Conservation (phyloP, 2,329 filamentous ascomycete genomes). For the Aspergillus fijiensis region DNA sequence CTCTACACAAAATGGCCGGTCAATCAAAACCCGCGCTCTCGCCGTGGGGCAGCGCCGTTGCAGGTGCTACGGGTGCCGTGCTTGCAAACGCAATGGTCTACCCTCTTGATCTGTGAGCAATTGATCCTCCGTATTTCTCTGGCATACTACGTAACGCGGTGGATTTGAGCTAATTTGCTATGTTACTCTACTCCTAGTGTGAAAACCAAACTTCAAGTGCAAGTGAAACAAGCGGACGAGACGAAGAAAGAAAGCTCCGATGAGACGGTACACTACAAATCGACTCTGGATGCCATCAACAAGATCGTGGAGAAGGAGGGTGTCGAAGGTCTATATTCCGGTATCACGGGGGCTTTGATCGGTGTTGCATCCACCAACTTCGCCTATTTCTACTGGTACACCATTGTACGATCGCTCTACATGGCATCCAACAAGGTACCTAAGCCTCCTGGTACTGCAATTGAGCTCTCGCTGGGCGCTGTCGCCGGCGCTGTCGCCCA, state of each 20-base stretch:
- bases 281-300: slow-evolving; percentile 81
- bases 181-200: slow-evolving; percentile 58
- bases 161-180: not conserved
- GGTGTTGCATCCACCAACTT: slow-evolving; percentile 98
- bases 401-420: slow-evolving; percentile 79
- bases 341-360: slow-evolving; percentile 80
- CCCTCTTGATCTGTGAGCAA: slow-evolving; percentile 86
- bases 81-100: slow-evolving; percentile 95
- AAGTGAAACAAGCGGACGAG: slow-evolving; percentile 66
- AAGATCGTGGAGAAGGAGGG: slow-evolving; percentile 84
- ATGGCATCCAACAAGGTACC: slow-evolving; percentile 57
- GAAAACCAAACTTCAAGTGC: slow-evolving; percentile 94
- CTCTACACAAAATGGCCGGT: slow-evolving; percentile 48
- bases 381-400: slow-evolving; percentile 99
- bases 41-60: slow-evolving; percentile 89
- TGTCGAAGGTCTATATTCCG: slow-evolving; percentile 77
- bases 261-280: slow-evolving; percentile 72
- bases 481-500: slow-evolving; percentile 87
- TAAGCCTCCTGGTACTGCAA: slow-evolving; percentile 70
- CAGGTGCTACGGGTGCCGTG: slow-evolving; percentile 88
- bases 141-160: not conserved
- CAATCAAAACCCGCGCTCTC: slow-evolving; percentile 71
- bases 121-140: not conserved
- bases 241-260: slow-evolving; percentile 46
- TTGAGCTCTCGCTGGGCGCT: slow-evolving; percentile 82